phyloP scores from a whole-genome alignment of 73 alveolate species.

The Paramecium caudatum region DNA sequence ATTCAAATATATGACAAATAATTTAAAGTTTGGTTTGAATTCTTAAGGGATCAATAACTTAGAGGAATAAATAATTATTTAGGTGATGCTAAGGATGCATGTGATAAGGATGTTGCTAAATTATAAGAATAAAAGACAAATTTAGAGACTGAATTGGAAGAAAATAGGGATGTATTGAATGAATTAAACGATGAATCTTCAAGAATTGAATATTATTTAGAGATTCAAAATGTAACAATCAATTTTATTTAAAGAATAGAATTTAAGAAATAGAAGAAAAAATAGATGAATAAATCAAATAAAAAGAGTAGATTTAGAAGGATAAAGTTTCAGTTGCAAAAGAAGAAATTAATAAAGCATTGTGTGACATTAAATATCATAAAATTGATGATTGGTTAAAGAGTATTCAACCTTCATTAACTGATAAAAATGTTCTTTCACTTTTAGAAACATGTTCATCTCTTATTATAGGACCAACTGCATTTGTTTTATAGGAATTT shows the following conservation, averaged over 20 bases:
- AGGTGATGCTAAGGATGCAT: neutral
- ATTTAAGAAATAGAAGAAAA: neutral
- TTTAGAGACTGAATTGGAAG: neutral
- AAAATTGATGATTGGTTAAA: conserved; percentile 42
- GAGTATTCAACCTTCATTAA: no score
- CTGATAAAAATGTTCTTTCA: no score
- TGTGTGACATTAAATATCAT: neutral
- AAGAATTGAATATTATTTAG: conserved; percentile 23
- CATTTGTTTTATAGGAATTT: neutral
- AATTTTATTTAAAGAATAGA: neutral
- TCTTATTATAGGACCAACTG: neutral
- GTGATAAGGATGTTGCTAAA: neutral
- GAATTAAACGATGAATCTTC: neutral
- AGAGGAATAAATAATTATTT: conserved; percentile 3
- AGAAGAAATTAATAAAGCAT: neutral
- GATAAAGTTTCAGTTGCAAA: neutral
- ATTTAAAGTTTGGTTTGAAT: conserved; percentile 24
- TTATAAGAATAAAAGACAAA: neutral
- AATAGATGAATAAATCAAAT: neutral
- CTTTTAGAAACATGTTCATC: neutral
- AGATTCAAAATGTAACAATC: neutral
- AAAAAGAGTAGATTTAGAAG: neutral
- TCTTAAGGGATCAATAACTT: neutral
- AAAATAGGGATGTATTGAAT: neutral
- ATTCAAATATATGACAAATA: neutral